A percentile compares a stretch with the other conserved stretches of the same genome.
Conservation (phyloP, 2,329 filamentous ascomycete species). For the Colletotrichum godetiae region DNA sequence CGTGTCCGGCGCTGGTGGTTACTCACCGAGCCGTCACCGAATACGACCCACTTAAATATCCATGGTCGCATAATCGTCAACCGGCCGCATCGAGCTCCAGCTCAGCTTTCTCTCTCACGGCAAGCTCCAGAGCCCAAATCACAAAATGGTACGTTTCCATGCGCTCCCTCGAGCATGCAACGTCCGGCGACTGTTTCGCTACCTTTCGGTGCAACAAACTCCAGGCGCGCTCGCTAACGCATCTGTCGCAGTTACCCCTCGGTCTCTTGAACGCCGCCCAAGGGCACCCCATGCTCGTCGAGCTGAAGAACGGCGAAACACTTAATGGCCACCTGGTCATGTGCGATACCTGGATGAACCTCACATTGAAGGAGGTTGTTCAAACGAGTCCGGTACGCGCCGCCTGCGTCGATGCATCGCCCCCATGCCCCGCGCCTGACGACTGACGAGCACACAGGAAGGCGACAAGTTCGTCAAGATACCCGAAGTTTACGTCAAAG, state of each 20-base stretch:
- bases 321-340: constrained; percentile 95
- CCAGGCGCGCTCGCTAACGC: not conserved
- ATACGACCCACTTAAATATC: constrained; percentile 10
- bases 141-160: constrained; percentile 26
- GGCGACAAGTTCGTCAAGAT: constrained; percentile 94
- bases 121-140: constrained; percentile 30
- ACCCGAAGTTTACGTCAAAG: constrained; percentile 94
- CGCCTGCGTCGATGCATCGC: not conserved
- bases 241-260: constrained; percentile 67
- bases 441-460: constrained; percentile 66
- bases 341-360: constrained; percentile 99
- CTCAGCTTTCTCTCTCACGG: constrained; percentile 23
- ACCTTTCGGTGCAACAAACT: not conserved
- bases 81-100: constrained; percentile 24
- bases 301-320: constrained; percentile 97
- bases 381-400: constrained; percentile 83
- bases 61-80: constrained; percentile 30
- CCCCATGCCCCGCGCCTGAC: not conserved
- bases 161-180: not conserved
- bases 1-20: not conserved
- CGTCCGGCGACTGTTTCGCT: not conserved
- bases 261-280: constrained; percentile 94
- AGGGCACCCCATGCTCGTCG: constrained; percentile 97
- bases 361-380: constrained; percentile 96
- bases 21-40: constrained; percentile 30